These are phyloP conservation scores for Ceriops tagal DNA, from an alignment of 345 rosid genomes.

Conservation along the genomic window DNA sequence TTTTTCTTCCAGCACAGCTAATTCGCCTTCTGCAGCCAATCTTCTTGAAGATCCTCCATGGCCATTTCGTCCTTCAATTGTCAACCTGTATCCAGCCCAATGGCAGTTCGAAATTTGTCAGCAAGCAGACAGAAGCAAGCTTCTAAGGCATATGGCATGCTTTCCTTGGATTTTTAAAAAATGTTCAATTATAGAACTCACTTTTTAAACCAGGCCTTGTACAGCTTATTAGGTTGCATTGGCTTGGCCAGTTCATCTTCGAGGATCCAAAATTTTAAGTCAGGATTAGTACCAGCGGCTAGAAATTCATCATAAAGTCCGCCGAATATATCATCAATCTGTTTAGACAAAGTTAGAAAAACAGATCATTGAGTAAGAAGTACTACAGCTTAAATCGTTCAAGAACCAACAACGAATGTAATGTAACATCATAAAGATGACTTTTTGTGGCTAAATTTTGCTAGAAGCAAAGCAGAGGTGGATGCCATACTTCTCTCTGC, in stretches of 20 bases:
- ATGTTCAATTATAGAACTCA: constrained; percentile 5
- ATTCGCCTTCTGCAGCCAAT: constrained; percentile 31
- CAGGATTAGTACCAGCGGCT: constrained; percentile 10
- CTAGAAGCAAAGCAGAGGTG: constrained; percentile 1
- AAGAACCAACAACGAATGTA: background rate
- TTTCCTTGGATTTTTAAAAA: no score
- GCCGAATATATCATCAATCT: constrained; percentile 21
- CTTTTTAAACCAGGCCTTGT: constrained; percentile 33
- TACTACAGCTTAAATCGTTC: background rate
- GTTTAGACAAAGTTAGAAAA: background rate
- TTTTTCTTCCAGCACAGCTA: constrained; percentile 38
- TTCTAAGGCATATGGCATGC: no score
- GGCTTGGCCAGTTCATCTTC: constrained; percentile 36
- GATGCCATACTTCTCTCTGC: constrained; percentile 30
- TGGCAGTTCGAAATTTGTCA: background rate
- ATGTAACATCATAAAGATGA: background rate
- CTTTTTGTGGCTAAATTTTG: background rate
- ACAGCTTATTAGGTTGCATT: constrained; percentile 26
- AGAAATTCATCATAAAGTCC: constrained; percentile 9
- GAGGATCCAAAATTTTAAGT: constrained; percentile 26
- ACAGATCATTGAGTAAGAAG: background rate
- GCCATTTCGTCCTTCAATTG: constrained; percentile 24
- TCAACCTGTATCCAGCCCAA: constrained; percentile 21
- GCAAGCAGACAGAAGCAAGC: background rate
- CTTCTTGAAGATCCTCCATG: constrained; percentile 30